A percentile compares a stretch with the other conserved stretches of the same genome.
These are phyloP conservation scores for Zychaea mexicana DNA, from an alignment of 371 early-diverging fungal genomes.

Conservation along the genomic window DNA sequence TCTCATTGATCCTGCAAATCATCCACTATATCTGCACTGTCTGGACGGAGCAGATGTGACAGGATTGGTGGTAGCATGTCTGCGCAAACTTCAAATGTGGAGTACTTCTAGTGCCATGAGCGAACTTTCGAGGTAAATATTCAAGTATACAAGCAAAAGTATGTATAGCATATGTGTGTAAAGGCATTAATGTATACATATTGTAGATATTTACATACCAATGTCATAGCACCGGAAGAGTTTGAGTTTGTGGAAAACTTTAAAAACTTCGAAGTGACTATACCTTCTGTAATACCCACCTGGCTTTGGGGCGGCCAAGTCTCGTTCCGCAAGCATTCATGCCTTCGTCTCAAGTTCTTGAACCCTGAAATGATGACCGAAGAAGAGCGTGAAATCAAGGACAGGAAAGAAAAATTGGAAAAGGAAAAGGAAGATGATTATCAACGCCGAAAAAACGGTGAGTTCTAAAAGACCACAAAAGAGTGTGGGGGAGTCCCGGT, in stretches of 20 bases:
- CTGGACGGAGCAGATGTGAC: constrained; percentile 91
- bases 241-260: constrained; percentile 90
- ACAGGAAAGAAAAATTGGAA: constrained; percentile 42
- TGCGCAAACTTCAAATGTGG: constrained; percentile 93
- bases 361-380: constrained; percentile 56
- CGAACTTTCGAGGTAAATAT: constrained; percentile 70
- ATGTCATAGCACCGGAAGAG: constrained; percentile 82
- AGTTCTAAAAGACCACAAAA: background rate
- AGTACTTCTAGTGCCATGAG: constrained; percentile 68
- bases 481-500: background rate
- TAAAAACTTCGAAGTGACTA: constrained; percentile 67
- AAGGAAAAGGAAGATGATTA: constrained; percentile 46
- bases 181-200: background rate
- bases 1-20: constrained; percentile 73
- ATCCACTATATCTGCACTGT: constrained; percentile 90
- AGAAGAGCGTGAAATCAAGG: constrained; percentile 45
- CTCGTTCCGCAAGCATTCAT: constrained; percentile 59
- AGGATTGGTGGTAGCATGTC: constrained; percentile 80
- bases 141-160: background rate
- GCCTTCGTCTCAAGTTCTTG: constrained; percentile 59
- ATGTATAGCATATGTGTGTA: background rate
- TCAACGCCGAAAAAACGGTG: constrained; percentile 48
- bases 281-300: constrained; percentile 64
- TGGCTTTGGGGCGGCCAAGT: constrained; percentile 86
- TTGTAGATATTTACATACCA: constrained; percentile 70